Evolutionary conservation across 176 grass and related monocot genomes (phyloP).

Genomic region (Urochloa ruziziensis): DNA sequence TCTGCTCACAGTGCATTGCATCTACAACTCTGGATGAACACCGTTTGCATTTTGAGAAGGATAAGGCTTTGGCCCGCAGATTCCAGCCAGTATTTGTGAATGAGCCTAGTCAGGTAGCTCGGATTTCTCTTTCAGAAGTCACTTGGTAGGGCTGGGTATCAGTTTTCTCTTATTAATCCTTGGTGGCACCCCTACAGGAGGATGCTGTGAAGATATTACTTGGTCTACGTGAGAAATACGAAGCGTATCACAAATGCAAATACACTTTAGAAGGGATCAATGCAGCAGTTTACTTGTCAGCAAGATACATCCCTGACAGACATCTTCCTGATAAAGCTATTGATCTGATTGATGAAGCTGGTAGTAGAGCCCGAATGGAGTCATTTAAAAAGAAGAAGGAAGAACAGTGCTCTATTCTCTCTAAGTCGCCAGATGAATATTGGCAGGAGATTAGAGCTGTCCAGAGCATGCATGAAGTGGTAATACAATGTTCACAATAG

Average conservation of each 20-base stretch:
- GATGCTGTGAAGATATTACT: slow-evolving; percentile 86
- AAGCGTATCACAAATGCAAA: slow-evolving; percentile 85
- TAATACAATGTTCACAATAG: slow-evolving; percentile 34
- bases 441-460: slow-evolving; percentile 98
- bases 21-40: slow-evolving; percentile 91
- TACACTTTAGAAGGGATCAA: slow-evolving; percentile 84
- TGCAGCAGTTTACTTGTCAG: slow-evolving; percentile 90
- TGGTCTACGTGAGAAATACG: slow-evolving; percentile 84
- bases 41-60: slow-evolving; percentile 90
- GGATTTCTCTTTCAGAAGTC: slow-evolving; percentile 14
- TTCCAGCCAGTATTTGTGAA: slow-evolving; percentile 88
- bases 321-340: slow-evolving; percentile 98
- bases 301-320: slow-evolving; percentile 95
- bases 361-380: slow-evolving; percentile 85
- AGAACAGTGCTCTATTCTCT: slow-evolving; percentile 74
- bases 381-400: slow-evolving; percentile 91
- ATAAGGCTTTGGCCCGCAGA: slow-evolving; percentile 94
- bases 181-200: slow-evolving; percentile 47
- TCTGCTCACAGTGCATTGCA: slow-evolving; percentile 77
- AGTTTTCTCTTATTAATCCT: slow-evolving; percentile 17
- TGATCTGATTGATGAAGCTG: slow-evolving; percentile 98
- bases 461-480: slow-evolving; percentile 86
- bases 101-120: slow-evolving; percentile 83
- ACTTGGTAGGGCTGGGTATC: neutral
- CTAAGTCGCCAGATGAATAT: slow-evolving; percentile 85